Evolutionary conservation across 768 basidiomycete species (phyloP), one percentile per base, ranked within the genome.

Genomic region (Boletellus ananas): DNA sequence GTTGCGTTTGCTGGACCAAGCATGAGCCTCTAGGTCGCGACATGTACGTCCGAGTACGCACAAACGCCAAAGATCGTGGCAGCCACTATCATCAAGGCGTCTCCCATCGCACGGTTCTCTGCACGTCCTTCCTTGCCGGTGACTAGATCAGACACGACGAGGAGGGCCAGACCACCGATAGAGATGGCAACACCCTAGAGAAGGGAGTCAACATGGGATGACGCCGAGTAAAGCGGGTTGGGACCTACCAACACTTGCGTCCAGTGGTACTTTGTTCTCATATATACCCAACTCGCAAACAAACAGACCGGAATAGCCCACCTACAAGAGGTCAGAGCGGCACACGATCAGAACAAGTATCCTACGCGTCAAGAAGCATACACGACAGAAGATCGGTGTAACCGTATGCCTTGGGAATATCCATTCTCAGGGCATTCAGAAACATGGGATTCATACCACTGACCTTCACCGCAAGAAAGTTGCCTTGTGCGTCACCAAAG

Each of bases 291-390:
- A 27, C 84, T 84, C 65, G 87, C 79, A 65, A 88, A 75, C 58
- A 93, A 72, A 68, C 91, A 93, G 17, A 88, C 79, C 14, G 91
- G 91, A 49, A 92, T 94, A 0, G 91, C 86, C 90, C 90, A 92
- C 34, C 87, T 88, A 21, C 17, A 37, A 36, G 23, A 17, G 12
- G 48, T 45, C 45, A n/a, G 21, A 33, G 17, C 38, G n/a, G 33
- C 11, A 48, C 10, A 18, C 0, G 20, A 12, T 21, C 18, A 40
- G 12, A 33, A 12, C 23, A 8, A 21, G 17, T 6, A 33, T 53
- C 80, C 60, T 60, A 89, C 81, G 90, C 87, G 60, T 91, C 88
- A 38, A 94, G 82, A n/a, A 94, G 77, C 88, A 92, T 92, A 61
- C 88, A 90, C 0, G 91, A 93, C 34, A 94, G 72, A 5, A 94